A percentile compares a stretch with the other conserved stretches of the same genome.
Conservation (phyloP, 352 stramenopile genomes). For the Globisporangium nodosum region DNA sequence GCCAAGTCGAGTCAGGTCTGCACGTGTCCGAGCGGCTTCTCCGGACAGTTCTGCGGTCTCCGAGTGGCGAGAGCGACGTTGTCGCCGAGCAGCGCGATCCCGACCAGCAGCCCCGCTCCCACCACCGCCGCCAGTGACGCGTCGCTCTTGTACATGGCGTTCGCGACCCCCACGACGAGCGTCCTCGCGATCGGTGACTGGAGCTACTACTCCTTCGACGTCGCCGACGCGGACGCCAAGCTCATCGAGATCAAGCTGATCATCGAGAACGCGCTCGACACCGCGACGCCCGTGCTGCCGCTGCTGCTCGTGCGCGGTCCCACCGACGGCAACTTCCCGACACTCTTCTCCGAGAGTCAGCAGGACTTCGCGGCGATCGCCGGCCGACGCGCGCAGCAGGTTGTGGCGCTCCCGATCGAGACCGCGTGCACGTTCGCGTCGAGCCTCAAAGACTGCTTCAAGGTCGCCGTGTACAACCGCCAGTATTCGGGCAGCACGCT, state of each 20-base stretch:
- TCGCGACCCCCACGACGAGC: constrained; percentile 15
- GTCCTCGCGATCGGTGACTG: constrained; percentile 42
- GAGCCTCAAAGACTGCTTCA: constrained; percentile 52
- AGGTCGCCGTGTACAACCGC: constrained; percentile 65
- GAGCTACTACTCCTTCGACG: constrained; percentile 65
- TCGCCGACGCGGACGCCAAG: constrained; percentile 32
- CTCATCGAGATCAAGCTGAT: constrained; percentile 40
- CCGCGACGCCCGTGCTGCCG: constrained; percentile 35
- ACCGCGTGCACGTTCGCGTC: constrained; percentile 31
- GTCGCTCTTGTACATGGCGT: constrained; percentile 22
- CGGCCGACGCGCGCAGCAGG: constrained; percentile 17
- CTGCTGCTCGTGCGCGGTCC: constrained; percentile 54
- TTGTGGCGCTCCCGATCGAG: constrained; percentile 37
- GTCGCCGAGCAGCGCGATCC: not conserved
- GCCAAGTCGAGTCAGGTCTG: constrained; percentile 43
- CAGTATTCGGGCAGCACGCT: constrained; percentile 39
- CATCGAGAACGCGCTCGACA: constrained; percentile 37
- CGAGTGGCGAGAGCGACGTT: constrained; percentile 15
- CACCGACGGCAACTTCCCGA: constrained; percentile 45
- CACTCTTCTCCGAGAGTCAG: constrained; percentile 30
- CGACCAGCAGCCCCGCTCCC: not conserved
- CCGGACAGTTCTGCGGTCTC: constrained; percentile 45
- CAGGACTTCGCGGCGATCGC: constrained; percentile 48
- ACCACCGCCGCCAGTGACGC: not conserved
- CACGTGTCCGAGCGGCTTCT: constrained; percentile 27